Evolutionary conservation across 2,329 filamentous ascomycete species (phyloP).

Genomic region (Myrmaecium sp.): DNA sequence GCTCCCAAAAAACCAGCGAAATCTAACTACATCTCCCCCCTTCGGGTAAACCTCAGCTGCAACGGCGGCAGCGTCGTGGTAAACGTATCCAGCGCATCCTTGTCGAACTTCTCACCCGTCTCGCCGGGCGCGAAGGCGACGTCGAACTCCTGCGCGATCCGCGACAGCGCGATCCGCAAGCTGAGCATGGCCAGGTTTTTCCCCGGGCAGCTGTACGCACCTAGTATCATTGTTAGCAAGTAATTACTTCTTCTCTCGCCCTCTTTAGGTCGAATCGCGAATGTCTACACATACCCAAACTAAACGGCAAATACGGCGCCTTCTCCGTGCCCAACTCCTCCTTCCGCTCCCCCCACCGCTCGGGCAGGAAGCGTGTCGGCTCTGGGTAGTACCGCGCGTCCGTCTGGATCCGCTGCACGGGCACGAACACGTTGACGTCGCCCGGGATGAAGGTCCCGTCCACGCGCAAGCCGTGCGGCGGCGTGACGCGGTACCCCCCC

Average conservation of each 20-base stretch:
- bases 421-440: conserved; percentile 11
- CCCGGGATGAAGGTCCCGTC: conserved; percentile 19
- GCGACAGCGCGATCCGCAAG: conserved; percentile 7
- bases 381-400: conserved; percentile 8
- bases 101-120: conserved; percentile 8
- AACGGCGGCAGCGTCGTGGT: conserved; percentile 14
- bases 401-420: conserved; percentile 12
- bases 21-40: too few relatives aligned
- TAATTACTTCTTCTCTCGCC: too few relatives aligned
- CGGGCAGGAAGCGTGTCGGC: conserved; percentile 7
- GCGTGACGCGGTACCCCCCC: conserved; percentile 22
- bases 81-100: conserved; percentile 2
- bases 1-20: too few relatives aligned
- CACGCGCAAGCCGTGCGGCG: conserved; percentile 15
- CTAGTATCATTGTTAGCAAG: too few relatives aligned
- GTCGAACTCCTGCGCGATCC: conserved; percentile 9
- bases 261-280: too few relatives aligned
- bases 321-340: conserved; percentile 8
- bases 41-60: conserved; percentile 10
- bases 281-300: too few relatives aligned
- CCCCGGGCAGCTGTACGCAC: conserved; percentile 8
- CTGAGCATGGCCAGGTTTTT: conserved; percentile 9
- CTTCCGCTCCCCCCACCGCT: conserved; percentile 8
- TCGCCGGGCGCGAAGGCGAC: conserved; percentile 9
- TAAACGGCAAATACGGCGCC: conserved; percentile 8